Evolutionary conservation across 75 land plant genomes (phyloP).

Genomic region (Pinus tabuliformis): DNA sequence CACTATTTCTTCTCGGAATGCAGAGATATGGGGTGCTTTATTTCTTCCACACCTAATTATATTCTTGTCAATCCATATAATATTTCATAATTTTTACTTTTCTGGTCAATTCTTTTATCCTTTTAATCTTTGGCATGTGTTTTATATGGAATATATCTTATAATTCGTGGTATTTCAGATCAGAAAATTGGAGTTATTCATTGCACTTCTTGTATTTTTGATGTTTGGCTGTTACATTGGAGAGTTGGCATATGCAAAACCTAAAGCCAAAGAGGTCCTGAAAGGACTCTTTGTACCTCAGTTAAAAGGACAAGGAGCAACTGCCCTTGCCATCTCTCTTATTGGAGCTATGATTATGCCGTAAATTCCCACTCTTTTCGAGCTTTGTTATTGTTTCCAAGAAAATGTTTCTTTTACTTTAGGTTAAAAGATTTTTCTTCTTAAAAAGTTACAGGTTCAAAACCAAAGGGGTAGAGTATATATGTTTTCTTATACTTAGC

Average conservation of each 20-base stretch:
- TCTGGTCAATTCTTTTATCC: too few species aligned
- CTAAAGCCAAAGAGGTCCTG: slow-evolving; percentile 46
- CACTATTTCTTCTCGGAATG: slow-evolving; percentile 70
- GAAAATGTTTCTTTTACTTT: too few species aligned
- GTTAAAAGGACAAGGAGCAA: slow-evolving; percentile 52
- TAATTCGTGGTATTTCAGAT: slow-evolving; percentile 11
- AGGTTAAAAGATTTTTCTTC: too few species aligned
- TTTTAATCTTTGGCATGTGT: too few species aligned
- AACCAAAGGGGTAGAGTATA: too few species aligned
- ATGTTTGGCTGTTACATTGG: slow-evolving; percentile 66
- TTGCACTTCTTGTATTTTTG: slow-evolving; percentile 49
- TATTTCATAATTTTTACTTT: too few species aligned
- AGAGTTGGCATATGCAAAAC: slow-evolving; percentile 62
- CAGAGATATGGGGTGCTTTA: slow-evolving; percentile 73
- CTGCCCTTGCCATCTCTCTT: slow-evolving; percentile 69
- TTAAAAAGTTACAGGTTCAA: too few species aligned
- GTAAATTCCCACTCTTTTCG: slow-evolving; percentile 9
- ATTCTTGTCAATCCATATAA: too few species aligned
- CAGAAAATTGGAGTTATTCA: slow-evolving; percentile 60
- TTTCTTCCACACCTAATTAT: neutral
- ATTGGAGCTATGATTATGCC: slow-evolving; percentile 87
- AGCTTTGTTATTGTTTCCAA: too few species aligned
- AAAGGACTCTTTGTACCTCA: slow-evolving; percentile 62
- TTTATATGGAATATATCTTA: too few species aligned
- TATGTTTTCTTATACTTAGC: too few species aligned